Percentiles rank a stretch among this genome's conserved stretches.
phyloP scores from a whole-genome alignment of 73 alveolate genomes.

The Paramecium sonneborni region DNA sequence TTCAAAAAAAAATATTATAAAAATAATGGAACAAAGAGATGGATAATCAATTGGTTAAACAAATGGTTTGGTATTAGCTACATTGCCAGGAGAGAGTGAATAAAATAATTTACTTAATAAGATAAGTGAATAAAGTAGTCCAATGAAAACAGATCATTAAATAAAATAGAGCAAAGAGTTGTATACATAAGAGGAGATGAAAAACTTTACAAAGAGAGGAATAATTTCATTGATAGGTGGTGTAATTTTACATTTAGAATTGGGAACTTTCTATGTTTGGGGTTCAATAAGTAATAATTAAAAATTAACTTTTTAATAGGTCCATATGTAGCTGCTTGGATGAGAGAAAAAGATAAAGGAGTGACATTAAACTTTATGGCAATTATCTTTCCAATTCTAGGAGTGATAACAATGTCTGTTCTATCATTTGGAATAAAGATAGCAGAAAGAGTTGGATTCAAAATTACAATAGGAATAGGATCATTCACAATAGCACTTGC shows the following conservation, averaged over 20 bases:
- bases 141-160: background rate
- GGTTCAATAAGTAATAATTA: conserved; percentile 28
- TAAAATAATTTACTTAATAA: background rate
- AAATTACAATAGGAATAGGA: background rate
- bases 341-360: background rate
- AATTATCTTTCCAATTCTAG: conserved; percentile 35
- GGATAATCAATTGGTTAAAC: background rate
- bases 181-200: conserved; percentile 6
- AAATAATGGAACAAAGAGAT: background rate
- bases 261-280: conserved; percentile 47
- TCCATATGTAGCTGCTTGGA: conserved; percentile 43
- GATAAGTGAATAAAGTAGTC: background rate
- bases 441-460: conserved; percentile 21
- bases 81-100: background rate
- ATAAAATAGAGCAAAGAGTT: background rate
- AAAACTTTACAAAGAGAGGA: conserved; percentile 13
- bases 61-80: background rate
- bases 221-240: background rate
- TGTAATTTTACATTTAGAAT: background rate
- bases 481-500: background rate
- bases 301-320: background rate
- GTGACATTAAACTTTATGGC: conserved; percentile 22
- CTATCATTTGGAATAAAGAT: conserved; percentile 38
- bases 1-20: background rate
- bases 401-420: conserved; percentile 16